These are phyloP conservation scores for Syncephalis plumigaleata DNA, from an alignment of 371 early-diverging fungal species.

Conservation along the genomic window DNA sequence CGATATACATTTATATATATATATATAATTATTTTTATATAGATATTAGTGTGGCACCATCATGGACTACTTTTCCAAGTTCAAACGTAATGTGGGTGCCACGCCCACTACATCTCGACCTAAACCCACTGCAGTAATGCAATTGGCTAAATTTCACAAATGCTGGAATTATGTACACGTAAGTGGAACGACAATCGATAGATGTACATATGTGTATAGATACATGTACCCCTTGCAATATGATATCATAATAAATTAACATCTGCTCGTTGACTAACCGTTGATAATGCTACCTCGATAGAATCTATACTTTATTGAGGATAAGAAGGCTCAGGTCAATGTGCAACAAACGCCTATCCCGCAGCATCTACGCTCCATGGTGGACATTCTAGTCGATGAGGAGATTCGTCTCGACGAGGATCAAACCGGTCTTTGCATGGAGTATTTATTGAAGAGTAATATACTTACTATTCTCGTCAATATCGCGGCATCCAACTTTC, in stretches of 20 bases:
- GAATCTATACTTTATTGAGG: slow-evolving; percentile 33
- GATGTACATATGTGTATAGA: not conserved
- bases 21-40: no score
- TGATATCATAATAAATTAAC: not conserved
- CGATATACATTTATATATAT: no score
- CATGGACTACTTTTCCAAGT: slow-evolving; percentile 11
- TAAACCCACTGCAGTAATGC: slow-evolving; percentile 41
- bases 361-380: slow-evolving; percentile 53
- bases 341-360: slow-evolving; percentile 73
- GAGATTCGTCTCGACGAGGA: slow-evolving; percentile 48
- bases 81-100: slow-evolving; percentile 23
- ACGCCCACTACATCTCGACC: slow-evolving; percentile 28
- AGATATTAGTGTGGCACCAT: not conserved
- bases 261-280: not conserved
- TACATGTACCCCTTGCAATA: no score
- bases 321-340: slow-evolving; percentile 32
- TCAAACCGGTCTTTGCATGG: slow-evolving; percentile 78
- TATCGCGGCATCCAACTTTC: slow-evolving; percentile 63
- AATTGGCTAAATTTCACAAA: slow-evolving; percentile 52
- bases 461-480: slow-evolving; percentile 63
- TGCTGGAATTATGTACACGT: slow-evolving; percentile 57
- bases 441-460: slow-evolving; percentile 70
- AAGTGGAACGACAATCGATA: slow-evolving; percentile 8
- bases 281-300: slow-evolving; percentile 1
- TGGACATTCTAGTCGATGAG: slow-evolving; percentile 81